Base-by-base conservation (phyloP, 495 filamentous ascomycete genomes). In the Zalerion maritima region DNA sequence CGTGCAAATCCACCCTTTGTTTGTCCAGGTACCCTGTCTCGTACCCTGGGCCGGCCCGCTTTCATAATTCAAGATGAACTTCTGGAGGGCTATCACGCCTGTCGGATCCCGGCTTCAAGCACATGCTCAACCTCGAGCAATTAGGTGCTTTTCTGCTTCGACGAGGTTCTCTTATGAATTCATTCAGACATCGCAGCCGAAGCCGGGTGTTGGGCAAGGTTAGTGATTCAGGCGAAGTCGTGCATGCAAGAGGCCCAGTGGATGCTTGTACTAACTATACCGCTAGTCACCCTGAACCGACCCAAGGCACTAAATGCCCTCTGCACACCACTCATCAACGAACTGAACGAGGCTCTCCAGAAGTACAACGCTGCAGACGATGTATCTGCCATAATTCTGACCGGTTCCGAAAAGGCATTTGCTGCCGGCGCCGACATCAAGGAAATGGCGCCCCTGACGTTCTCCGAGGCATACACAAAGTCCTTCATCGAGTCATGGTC, bases 381-480 rank as follows among this genome's bases (percentile, higher is more conserved):
- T 29, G 75, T 83, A 38, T 68, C 75, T 18, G 75, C 76, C 25
- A 80, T 94, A 38, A 58, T 97, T 27, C 71, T 97, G 22, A 94
- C 89, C 0, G 89, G 89, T 27, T 81, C 70, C 36, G 67, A 78
- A 31, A 78, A 75, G 47, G 83, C 87, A 24, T 97, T 97, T 51
- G 89, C 89, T 2, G 89, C 89, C 36, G 89, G 89, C 32, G 89
- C 89, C 34, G 89, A 97, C 57, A 97, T 97, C 58, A 94, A 94
- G 55, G 89, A 97, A 61, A 97, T 97, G 89, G 74, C 79, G 21
- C 70, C 81, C 28, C 69, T 93, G 3, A 85, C 73, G 43, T 97
- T 96, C 62, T 67, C 74, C 29, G 48, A 71, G 30, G 89, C 89
- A 26, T 94, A 89, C 66, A 75, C 65, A 13, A 67, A 50, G 36